Evolutionary conservation across 768 basidiomycete genomes (phyloP).

Genomic region (Hypholoma sublateritium): DNA sequence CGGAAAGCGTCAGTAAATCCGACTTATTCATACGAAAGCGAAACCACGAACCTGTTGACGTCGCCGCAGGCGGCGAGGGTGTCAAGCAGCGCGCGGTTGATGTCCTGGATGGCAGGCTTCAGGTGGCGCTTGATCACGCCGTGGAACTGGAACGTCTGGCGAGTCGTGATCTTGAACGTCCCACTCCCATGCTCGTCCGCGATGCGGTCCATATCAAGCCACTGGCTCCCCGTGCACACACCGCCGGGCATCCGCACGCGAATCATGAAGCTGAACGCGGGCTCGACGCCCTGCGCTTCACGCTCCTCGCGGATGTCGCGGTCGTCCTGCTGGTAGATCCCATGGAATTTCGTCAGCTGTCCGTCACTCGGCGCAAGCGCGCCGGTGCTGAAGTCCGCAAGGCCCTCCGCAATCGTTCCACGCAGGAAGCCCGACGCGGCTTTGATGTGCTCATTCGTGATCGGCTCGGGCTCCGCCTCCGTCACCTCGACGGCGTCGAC

Average conservation of each 20-base stretch:
- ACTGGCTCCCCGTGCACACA: slow-evolving; percentile 88
- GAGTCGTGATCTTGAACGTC: slow-evolving; percentile 96
- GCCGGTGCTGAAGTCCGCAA: slow-evolving; percentile 82
- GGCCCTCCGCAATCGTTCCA: slow-evolving; percentile 92
- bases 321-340: slow-evolving; percentile 96
- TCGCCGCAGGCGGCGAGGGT: slow-evolving; percentile 98
- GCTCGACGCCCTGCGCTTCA: slow-evolving; percentile 88
- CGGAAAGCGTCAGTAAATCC: not conserved
- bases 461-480: slow-evolving; percentile 93
- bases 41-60: slow-evolving; percentile 73
- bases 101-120: slow-evolving; percentile 95
- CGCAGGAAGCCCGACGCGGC: slow-evolving; percentile 91
- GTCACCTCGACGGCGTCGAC: slow-evolving; percentile 86
- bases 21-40: not conserved
- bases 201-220: slow-evolving; percentile 95
- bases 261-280: slow-evolving; percentile 98
- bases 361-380: slow-evolving; percentile 89
- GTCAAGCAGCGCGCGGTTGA: slow-evolving; percentile 88
- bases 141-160: slow-evolving; percentile 99
- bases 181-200: slow-evolving; percentile 93
- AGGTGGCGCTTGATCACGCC: slow-evolving; percentile 97
- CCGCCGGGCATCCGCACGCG: slow-evolving; percentile 96
- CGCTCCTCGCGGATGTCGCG: slow-evolving; percentile 98
- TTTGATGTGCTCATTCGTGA: slow-evolving; percentile 99
- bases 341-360: slow-evolving; percentile 97